phyloP scores from a whole-genome alignment of 805 yeast genomes.

The Tetrapisispora namnaoensis region DNA sequence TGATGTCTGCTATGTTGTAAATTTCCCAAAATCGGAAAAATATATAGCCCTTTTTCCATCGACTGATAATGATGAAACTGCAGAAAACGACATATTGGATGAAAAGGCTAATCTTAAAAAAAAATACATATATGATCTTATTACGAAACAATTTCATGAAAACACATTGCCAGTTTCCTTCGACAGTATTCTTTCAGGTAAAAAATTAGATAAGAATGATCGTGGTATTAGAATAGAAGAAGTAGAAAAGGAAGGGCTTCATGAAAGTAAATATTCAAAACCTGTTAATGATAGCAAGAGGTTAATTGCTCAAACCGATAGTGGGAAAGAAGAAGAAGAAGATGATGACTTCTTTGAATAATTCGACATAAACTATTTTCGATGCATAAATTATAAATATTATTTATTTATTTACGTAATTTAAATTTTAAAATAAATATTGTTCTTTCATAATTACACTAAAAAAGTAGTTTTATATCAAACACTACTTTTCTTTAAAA shows the following conservation, averaged over 20 bases:
- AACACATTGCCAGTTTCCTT: constrained; percentile 51
- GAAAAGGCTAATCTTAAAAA: constrained; percentile 35
- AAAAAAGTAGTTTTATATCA: no score
- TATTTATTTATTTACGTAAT: not conserved
- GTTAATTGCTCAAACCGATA: no score
- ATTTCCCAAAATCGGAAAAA: constrained; percentile 71
- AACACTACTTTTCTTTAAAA: no score
- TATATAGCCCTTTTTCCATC: constrained; percentile 69
- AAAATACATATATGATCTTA: constrained; percentile 41
- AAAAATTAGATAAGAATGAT: constrained; percentile 20
- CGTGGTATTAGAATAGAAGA: constrained; percentile 15
- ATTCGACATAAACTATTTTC: not conserved
- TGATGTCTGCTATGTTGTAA: constrained; percentile 64
- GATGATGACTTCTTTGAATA: constrained; percentile 5
- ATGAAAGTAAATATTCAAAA: not conserved
- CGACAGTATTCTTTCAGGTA: constrained; percentile 33
- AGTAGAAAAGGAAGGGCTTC: constrained; percentile 2
- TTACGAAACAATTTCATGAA: constrained; percentile 42
- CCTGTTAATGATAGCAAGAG: constrained; percentile 4
- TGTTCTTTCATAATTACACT: not conserved
- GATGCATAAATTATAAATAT: constrained; percentile 3
- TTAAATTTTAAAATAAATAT: not conserved
- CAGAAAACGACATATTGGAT: constrained; percentile 3
- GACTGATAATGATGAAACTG: constrained; percentile 24
- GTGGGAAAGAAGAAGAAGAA: constrained; percentile 13